Base-by-base conservation (phyloP, 768 basidiomycete species). In the Neoboletus subvelutipes region DNA sequence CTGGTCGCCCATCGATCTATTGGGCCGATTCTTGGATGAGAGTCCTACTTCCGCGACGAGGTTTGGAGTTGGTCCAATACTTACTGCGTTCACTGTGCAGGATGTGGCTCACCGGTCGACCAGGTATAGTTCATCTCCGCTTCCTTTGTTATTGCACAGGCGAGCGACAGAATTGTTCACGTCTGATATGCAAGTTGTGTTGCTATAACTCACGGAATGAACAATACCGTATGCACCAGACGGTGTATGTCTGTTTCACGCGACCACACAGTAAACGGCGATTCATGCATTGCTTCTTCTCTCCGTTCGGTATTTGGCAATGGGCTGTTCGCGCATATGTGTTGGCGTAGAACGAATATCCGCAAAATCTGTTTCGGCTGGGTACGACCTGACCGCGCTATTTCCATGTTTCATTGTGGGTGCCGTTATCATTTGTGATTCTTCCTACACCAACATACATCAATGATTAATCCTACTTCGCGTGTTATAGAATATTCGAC, bases 311-410 rank as follows among this genome's bases (percentile, higher is more conserved):
- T 31, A 55, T 56, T 49, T 53, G 62, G 22, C 20, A 46, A 59
- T 60, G 50, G 50, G 48, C 20, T 52, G 52, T 46, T 36, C 33
- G 46, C 37, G 52, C 22, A 34, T 45, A 51, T 46, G 22, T 45
- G 28, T 48, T 40, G 52, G 52, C 54, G 55, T 60, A 87, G 85
- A 18, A 89, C 87, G 31, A 92, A 87, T 90, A 64, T 87, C 88
- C 11, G 90, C 90, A 31, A 92, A 93, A 74, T 86, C 87, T 5
- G 83, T 92, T 66, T 87, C 85, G 43, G 90, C 91, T 4, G 90
- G 92, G 15, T 91, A 89, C 65, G 90, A 93, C 70, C 71, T 93
- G 62, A 92, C 90, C 2, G 83, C 90, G 3, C 78, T 92, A 31
- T 77, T 83, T 62, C 91, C 92, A 53, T 85, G 85, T 47, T 92